Base-by-base conservation (phyloP, 73 alveolate species). In the Paramecium sexaurelia region DNA sequence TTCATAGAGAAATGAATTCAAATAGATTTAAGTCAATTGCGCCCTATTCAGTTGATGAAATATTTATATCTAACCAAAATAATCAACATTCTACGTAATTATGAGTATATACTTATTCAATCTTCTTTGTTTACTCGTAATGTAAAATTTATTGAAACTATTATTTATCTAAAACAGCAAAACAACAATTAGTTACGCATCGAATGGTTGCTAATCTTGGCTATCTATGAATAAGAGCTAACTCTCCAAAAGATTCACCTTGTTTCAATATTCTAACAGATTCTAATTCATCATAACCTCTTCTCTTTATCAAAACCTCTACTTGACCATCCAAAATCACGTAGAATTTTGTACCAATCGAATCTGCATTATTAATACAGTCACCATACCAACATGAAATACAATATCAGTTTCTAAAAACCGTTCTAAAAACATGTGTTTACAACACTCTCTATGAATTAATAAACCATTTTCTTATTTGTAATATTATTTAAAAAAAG, bases 161-260 rank as follows among this genome's bases (percentile, higher is more conserved):
- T 37, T 71, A 15, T 15, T 86, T 86, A 37, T 86, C 87, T 27
- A 86, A 39, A 15, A 86, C 93, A 22, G 93, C 93, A 86, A 86
- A 86, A 24, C 19, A 40, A 19, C 93, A 61, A 33, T 86, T 84
- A 35, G 55, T 61, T 1, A 61, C 84, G 40, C 93, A 86, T n/a
- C 68, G 56, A 56, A 86, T 86, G 11, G 87, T 86, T 15, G 93
- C 93, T 26, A 55, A 61, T 33, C 93, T 55, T 20, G 93, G 87
- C 37, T 71, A 37, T 40, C 68, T 75, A 86, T 61, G 61, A n/a
- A 86, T 29, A 4, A 86, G 69, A 57, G 93, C 93, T 3, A 57
- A 55, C 75, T 86, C 93, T 24, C 93, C 93, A 86, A 86, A 86
- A 13, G 84, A 45, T 57, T 86, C 93, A n/a, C 93, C 93, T 5